Evolutionary conservation across 1,139 yeast genomes (phyloP), one percentile per base, ranked within the genome.

Genomic region (Geotrichum armillariae): DNA sequence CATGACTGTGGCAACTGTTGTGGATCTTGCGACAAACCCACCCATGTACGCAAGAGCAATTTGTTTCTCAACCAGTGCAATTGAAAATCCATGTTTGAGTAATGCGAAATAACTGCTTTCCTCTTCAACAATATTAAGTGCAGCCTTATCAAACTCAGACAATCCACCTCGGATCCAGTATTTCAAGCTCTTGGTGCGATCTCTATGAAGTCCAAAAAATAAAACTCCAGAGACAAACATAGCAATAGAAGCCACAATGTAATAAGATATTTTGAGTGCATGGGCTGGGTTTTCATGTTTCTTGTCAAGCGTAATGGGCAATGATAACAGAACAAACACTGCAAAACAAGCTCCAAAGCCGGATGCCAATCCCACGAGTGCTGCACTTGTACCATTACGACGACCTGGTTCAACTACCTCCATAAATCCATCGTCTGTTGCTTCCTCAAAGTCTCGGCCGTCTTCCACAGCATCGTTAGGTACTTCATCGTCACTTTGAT

Each of bases 321-420:
- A 82, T 61, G 91, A 86, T 66, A 66, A 89, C 84, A 68, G 80
- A 77, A 66, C 77, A 73, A 62, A 88, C 83, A 64, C 91, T 80
- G 65, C 80, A 53, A 64, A 51, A 50, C 54, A 75, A 0, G 91
- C 93, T 35, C 93, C 93, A 11, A 81, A 60, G 0, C 91, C 91
- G 11, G 86, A 73, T 43, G 77, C 69, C 3, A 82, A 64, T 0
- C 91, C 91, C 43, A 84, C 75, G 37, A 81, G 59, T 0, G 88
- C 85, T 0, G 85, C 75, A 51, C 75, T 68, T 57, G 75, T 77
- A 1, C 88, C 88, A 58, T 76, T 79, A 18, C 60, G 44, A 18
- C 52, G 46, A 7, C 53, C 56, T 17, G 56, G 58, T 32, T 47
- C 53, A 37, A 50, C 50, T 1, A 32, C 49, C 17, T 50, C 41